Conservation (phyloP, 331 rosid genomes). For the Acacia concinna region DNA sequence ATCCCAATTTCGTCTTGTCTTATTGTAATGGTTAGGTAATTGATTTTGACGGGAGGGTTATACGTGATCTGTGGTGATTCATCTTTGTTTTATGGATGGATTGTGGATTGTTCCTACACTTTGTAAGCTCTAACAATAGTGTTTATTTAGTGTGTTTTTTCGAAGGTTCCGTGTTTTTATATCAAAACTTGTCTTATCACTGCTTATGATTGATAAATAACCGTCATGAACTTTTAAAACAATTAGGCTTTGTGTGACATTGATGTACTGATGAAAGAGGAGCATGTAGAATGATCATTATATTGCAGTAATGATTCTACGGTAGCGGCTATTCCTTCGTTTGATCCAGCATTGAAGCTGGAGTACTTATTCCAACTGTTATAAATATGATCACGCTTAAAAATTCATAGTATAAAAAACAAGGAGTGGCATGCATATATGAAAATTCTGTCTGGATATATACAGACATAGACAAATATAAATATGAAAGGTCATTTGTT, state of each 20-base stretch:
- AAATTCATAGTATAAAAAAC: neutral
- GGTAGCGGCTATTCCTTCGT: neutral
- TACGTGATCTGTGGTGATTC: conserved; percentile 5
- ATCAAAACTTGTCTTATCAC: neutral
- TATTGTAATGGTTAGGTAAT: neutral
- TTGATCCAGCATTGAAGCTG: neutral
- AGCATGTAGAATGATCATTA: neutral
- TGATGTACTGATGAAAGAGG: neutral
- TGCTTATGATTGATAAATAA: neutral
- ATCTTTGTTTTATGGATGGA: neutral
- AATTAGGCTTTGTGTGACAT: neutral
- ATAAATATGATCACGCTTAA: neutral
- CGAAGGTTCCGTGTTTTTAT: neutral
- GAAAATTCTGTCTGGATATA: neutral
- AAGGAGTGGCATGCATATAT: neutral
- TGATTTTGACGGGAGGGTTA: neutral
- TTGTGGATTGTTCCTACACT: neutral
- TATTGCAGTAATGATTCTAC: neutral
- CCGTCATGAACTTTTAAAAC: neutral
- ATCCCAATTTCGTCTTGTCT: neutral
- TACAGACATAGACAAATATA: neutral
- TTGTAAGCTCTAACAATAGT: neutral
- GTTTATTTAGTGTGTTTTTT: neutral
- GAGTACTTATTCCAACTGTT: neutral
- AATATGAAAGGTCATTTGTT: neutral